Base-by-base conservation (phyloP, 257 asterid genomes). In the Nicotiana attenuata region DNA sequence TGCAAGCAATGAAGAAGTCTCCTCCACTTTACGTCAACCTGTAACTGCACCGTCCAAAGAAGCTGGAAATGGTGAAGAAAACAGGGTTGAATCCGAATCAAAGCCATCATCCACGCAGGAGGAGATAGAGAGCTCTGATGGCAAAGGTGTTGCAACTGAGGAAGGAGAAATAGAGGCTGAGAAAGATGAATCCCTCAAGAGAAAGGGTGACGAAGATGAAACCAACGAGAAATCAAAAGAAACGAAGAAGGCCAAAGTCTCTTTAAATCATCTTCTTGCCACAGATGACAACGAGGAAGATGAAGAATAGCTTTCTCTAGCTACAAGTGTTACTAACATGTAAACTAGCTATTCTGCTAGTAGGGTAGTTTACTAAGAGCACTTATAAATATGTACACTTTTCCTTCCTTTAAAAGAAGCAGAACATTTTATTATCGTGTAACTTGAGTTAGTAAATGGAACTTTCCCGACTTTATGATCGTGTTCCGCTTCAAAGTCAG, bases 201-300 rank as follows among this genome's bases (percentile, higher is more conserved):
- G 90, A 60, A 87, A 89, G 81, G 81, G n/a, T 10, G 56, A 41
- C 0, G 88, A 63, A 33, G 82, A 82, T 7, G 84, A 77, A 17
- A 50, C 35, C 38, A 77, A 76, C 45, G 97, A 88, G 10, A 81
- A 84, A 35, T 73, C 85, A 13, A 76, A 81, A 14, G 88, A 60
- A 67, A 81, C 87, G 5, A 96, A 94, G 92, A 96, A 89, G 85
- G 63, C 90, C 0, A 94, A 89, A 88, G 90, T 96, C 33, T 82
- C 97, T 41, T 95, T 96, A 4, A 86, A 89, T 81, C 99, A 94
- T 89, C 97, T 96, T 82, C 79, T 96, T 16, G 89, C 97, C 73
- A 85, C 90, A 60, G 98, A 96, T 83, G 98, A 94, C 82, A 81
- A 85, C 15, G 89, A 82, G 59, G 97, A 92, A 57, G 96, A 92